Conservation (phyloP, 2,329 filamentous ascomycete genomes). For the Fusarium fujikuroi region DNA sequence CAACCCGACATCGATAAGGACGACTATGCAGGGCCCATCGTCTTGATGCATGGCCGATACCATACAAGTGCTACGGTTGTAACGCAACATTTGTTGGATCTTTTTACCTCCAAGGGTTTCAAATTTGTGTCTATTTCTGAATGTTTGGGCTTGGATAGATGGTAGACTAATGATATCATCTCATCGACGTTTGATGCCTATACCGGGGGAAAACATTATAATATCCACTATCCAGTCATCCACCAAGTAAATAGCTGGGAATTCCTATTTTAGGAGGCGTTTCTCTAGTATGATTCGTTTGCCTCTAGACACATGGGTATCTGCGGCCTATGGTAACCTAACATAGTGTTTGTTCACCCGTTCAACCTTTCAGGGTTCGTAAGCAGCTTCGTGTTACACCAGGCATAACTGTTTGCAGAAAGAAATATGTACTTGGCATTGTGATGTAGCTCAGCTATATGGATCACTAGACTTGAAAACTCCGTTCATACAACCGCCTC, state of each 20-base stretch:
- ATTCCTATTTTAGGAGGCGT: neutral
- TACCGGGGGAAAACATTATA: too few relatives aligned
- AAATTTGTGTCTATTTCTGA: neutral
- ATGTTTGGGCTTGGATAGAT: neutral
- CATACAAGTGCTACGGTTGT: neutral
- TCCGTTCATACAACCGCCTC: neutral
- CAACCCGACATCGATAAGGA: neutral
- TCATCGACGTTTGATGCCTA: neutral
- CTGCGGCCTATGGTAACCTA: neutral
- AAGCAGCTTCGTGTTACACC: neutral
- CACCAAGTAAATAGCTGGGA: too few relatives aligned
- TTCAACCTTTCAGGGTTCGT: neutral
- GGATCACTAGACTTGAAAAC: neutral
- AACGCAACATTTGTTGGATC: neutral
- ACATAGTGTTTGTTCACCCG: neutral
- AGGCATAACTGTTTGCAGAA: fast-evolving
- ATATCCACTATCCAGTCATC: too few relatives aligned
- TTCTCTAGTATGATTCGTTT: neutral
- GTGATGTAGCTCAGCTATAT: neutral
- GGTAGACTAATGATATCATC: neutral
- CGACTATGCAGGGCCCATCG: neutral
- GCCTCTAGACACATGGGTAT: neutral
- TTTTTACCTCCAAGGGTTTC: neutral
- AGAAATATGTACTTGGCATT: neutral
- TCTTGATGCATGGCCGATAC: neutral